Evolutionary conservation across 2,329 filamentous ascomycete genomes (phyloP).

Genomic region (Colletotrichum sp.): DNA sequence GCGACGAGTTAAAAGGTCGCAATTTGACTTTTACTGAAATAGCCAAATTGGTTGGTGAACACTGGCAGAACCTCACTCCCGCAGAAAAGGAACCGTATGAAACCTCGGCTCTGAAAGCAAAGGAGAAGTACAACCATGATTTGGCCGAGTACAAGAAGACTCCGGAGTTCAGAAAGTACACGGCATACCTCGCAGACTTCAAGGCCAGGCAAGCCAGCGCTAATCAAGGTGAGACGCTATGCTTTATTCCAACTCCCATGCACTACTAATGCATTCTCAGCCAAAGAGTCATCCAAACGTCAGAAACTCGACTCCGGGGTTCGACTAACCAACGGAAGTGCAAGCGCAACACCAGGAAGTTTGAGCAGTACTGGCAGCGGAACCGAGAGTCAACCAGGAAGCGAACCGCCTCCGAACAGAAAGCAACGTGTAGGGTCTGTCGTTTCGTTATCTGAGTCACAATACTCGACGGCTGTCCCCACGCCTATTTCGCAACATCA

Average conservation of each 20-base stretch:
- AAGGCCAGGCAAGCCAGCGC: slow-evolving; percentile 71
- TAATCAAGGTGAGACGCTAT: slow-evolving; percentile 52
- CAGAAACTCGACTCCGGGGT: slow-evolving; percentile 47
- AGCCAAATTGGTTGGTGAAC: slow-evolving; percentile 80
- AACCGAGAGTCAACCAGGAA: slow-evolving; percentile 51
- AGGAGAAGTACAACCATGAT: slow-evolving; percentile 78
- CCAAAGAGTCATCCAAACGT: slow-evolving; percentile 55
- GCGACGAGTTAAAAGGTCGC: slow-evolving; percentile 77
- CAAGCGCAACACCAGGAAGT: slow-evolving; percentile 42
- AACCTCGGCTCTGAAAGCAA: slow-evolving; percentile 72
- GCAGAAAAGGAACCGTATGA: slow-evolving; percentile 76
- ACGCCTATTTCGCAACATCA: slow-evolving; percentile 36
- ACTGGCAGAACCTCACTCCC: slow-evolving; percentile 76
- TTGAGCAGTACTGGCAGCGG: slow-evolving; percentile 48
- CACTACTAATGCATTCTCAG: slow-evolving; percentile 28
- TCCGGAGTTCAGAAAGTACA: slow-evolving; percentile 69
- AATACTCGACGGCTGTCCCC: slow-evolving; percentile 43
- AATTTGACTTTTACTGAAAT: slow-evolving; percentile 84
- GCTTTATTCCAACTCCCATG: not conserved
- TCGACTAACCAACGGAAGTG: slow-evolving; percentile 41
- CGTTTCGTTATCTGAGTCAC: slow-evolving; percentile 50
- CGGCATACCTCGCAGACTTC: slow-evolving; percentile 77
- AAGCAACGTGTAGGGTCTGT: slow-evolving; percentile 54
- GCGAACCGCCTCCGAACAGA: slow-evolving; percentile 51
- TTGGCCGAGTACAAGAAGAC: slow-evolving; percentile 81